A percentile compares a stretch with the other conserved stretches of the same genome.
These are phyloP conservation scores for Aschersonia sp. DNA, from an alignment of 2,329 filamentous ascomycete genomes.

Conservation along the genomic window DNA sequence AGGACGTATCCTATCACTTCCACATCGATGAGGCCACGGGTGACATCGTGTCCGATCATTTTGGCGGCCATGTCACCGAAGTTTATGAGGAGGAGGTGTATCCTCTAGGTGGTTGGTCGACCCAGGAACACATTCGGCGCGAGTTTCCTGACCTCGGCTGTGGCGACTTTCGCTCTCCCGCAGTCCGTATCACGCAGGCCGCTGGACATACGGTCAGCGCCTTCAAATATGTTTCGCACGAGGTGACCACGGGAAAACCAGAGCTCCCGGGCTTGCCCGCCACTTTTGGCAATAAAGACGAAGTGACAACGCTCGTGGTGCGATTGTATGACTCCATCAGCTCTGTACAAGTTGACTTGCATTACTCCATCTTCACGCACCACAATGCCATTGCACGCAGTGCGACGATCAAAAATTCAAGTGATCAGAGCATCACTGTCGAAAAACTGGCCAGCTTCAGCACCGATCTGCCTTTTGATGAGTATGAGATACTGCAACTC, in stretches of 20 bases:
- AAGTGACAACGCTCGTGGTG: conserved; percentile 44
- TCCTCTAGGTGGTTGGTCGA: conserved; percentile 36
- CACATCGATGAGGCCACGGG: conserved; percentile 40
- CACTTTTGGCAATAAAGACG: conserved; percentile 38
- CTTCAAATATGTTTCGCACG: conserved; percentile 42
- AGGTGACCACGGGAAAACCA: conserved; percentile 41
- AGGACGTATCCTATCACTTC: conserved; percentile 46
- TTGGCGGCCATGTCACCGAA: conserved; percentile 40
- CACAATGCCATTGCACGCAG: conserved; percentile 47
- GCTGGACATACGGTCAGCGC: conserved; percentile 43
- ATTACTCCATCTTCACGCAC: conserved; percentile 48
- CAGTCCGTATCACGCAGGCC: conserved; percentile 43
- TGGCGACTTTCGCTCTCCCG: conserved; percentile 47
- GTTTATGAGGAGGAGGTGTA: conserved; percentile 18
- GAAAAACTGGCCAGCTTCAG: conserved; percentile 45
- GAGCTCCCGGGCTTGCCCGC: conserved; percentile 38
- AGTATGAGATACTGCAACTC: conserved; percentile 47
- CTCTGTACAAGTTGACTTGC: conserved; percentile 41
- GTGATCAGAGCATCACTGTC: conserved; percentile 33
- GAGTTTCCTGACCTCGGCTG: conserved; percentile 51
- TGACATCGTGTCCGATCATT: conserved; percentile 46
- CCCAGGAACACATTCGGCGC: conserved; percentile 34
- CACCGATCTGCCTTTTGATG: conserved; percentile 42
- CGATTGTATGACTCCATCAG: conserved; percentile 44
- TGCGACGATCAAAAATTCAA: conserved; percentile 45